Conservation (phyloP, 2,329 filamentous ascomycete species). For the Pyricularia grisea region DNA sequence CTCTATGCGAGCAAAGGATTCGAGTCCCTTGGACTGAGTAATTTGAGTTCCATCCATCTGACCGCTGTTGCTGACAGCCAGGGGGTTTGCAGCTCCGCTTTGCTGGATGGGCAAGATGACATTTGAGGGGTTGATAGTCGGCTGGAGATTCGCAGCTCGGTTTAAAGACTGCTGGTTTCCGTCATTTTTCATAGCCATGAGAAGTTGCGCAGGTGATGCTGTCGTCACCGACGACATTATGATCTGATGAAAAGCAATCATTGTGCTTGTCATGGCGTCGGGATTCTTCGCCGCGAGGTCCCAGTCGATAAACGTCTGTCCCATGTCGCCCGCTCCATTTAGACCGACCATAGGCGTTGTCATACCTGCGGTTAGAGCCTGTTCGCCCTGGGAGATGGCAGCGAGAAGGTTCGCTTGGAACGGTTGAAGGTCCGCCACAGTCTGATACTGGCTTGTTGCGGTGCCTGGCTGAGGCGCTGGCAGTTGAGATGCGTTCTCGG, state of each 20-base stretch:
- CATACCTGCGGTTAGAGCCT: background rate
- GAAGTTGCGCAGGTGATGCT: background rate
- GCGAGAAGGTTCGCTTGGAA: background rate
- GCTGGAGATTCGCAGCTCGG: background rate
- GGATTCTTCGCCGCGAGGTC: background rate
- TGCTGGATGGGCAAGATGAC: constrained; percentile 16
- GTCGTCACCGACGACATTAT: background rate
- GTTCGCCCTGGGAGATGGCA: background rate
- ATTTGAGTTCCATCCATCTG: constrained; percentile 11
- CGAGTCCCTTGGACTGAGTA: constrained; percentile 29
- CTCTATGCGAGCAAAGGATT: constrained; percentile 52
- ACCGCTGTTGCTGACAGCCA: constrained; percentile 20
- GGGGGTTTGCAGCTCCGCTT: constrained; percentile 19
- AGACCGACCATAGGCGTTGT: background rate
- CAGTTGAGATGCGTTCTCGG: background rate
- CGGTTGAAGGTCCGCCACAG: background rate
- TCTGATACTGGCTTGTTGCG: background rate
- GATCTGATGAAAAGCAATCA: background rate
- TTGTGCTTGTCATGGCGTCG: background rate
- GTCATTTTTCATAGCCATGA: background rate
- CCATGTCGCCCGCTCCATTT: background rate
- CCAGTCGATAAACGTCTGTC: background rate
- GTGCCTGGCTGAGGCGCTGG: background rate
- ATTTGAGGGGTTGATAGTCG: constrained; percentile 4
- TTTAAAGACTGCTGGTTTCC: background rate